Conservation (phyloP, 208 protist genomes). For the Acanthamoeba divionensis region DNA sequence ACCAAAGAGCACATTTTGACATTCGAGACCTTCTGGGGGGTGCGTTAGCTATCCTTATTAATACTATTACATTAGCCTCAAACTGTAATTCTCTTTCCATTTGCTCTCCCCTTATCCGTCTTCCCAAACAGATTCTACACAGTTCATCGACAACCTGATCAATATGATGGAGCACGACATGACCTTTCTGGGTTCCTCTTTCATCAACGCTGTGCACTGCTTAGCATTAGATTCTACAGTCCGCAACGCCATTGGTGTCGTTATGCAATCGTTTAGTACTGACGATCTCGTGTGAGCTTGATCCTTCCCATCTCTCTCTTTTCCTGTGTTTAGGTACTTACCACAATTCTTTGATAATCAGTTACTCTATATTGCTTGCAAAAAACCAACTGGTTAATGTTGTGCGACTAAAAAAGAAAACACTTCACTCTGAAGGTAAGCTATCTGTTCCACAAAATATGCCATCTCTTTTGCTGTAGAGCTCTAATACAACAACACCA, state of each 20-base stretch:
- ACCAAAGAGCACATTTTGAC: constrained; percentile 31
- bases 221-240: background rate
- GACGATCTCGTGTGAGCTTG: constrained; percentile 10
- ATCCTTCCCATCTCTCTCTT: background rate
- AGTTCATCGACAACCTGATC: constrained; percentile 24
- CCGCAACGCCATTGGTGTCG: background rate
- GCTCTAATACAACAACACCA: no score
- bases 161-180: constrained; percentile 22
- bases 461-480: background rate
- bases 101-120: background rate
- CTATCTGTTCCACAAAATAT: background rate
- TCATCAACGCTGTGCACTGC: constrained; percentile 18
- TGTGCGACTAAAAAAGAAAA: constrained; percentile 65
- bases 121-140: background rate
- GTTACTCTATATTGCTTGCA: constrained; percentile 62
- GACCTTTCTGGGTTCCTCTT: background rate
- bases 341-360: constrained; percentile 1
- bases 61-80: background rate
- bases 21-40: constrained; percentile 21
- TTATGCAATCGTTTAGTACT: background rate
- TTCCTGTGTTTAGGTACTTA: no score
- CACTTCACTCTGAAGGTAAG: constrained; percentile 59
- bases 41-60: background rate
- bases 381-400: constrained; percentile 65
- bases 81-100: background rate